phyloP scores from a whole-genome alignment of 805 yeast species.

The Sugiyamaella valdiviana region DNA sequence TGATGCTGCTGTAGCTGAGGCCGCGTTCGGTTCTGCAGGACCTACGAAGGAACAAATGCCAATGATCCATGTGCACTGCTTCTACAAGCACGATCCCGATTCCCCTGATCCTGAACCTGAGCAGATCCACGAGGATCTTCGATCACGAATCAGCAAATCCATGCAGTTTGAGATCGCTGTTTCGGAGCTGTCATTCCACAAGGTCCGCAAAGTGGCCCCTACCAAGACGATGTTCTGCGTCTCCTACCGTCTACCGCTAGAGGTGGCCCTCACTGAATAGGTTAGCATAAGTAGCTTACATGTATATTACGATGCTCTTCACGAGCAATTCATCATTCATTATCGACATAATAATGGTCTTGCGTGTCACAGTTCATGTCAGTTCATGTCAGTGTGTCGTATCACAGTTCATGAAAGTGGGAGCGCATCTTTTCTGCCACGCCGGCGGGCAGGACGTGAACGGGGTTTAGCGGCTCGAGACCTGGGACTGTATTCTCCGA shows the following conservation, averaged over 20 bases:
- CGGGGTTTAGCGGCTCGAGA: conserved; percentile 41
- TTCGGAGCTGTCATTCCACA: conserved; percentile 55
- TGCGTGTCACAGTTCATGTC: too few relatives aligned
- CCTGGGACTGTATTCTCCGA: not conserved
- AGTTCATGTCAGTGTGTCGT: too few relatives aligned
- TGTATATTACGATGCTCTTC: too few relatives aligned
- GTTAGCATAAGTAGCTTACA: too few relatives aligned
- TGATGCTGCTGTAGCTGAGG: conserved; percentile 22
- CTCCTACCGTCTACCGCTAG: conserved; percentile 53
- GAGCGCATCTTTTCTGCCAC: conserved; percentile 33
- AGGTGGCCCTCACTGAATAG: conserved; percentile 30
- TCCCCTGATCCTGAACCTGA: conserved; percentile 66
- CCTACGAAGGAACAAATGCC: conserved; percentile 41
- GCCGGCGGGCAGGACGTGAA: conserved; percentile 53
- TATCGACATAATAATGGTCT: too few relatives aligned
- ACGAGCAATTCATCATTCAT: too few relatives aligned
- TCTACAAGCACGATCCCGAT: conserved; percentile 75
- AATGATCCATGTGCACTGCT: conserved; percentile 82
- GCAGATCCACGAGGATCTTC: conserved; percentile 63
- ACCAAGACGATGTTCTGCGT: conserved; percentile 95
- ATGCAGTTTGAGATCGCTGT: conserved; percentile 43
- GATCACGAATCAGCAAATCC: conserved; percentile 43
- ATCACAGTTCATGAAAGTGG: conserved; percentile 1
- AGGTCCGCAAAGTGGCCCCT: conserved; percentile 92
- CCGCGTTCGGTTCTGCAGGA: conserved; percentile 12